Evolutionary conservation across 75 land plant genomes (phyloP), one percentile per base, ranked within the genome.

Genomic region (Selaginella tamariscina): DNA sequence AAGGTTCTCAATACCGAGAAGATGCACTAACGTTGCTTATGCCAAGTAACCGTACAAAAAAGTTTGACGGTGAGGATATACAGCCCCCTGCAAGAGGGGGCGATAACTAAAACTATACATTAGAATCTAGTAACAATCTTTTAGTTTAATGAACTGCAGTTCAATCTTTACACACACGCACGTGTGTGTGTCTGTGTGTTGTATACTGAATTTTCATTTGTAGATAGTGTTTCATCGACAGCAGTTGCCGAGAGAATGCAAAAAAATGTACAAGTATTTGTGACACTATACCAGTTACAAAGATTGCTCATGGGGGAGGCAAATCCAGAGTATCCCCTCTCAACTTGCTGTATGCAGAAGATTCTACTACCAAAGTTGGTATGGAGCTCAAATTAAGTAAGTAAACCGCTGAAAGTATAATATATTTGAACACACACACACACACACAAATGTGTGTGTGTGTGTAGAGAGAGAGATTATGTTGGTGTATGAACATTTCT

Each of bases 371-470:
- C 33, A 85, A 83, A 73, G 80, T 82, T 28, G 91, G 88, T 31
- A 74, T 74, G 39, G 99, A 95, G 66, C 31, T 95, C 32, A 80
- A 79, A 60, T 65, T 87, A 69, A 83, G 99, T 95, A 24, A 81
- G 91, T 70, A 5, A 39, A n/a, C n/a, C n/a, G n/a, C n/a, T n/a
- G n/a, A n/a, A n/a, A n/a, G n/a, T n/a, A n/a, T n/a, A n/a, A n/a
- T n/a, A n/a, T n/a, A n/a, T n/a, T n/a, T n/a, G n/a, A n/a, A n/a
- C n/a, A n/a, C n/a, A n/a, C n/a, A n/a, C n/a, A n/a, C n/a, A n/a
- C n/a, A n/a, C n/a, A n/a, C n/a, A n/a, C n/a, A n/a, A n/a, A n/a
- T n/a, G n/a, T n/a, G n/a, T n/a, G n/a, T n/a, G n/a, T n/a, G n/a
- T n/a, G n/a, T n/a, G n/a, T n/a, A n/a, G n/a, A n/a, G n/a, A n/a